Conservation (phyloP, 1,284 basidiomycete species). For the Inonotus hispidus region DNA sequence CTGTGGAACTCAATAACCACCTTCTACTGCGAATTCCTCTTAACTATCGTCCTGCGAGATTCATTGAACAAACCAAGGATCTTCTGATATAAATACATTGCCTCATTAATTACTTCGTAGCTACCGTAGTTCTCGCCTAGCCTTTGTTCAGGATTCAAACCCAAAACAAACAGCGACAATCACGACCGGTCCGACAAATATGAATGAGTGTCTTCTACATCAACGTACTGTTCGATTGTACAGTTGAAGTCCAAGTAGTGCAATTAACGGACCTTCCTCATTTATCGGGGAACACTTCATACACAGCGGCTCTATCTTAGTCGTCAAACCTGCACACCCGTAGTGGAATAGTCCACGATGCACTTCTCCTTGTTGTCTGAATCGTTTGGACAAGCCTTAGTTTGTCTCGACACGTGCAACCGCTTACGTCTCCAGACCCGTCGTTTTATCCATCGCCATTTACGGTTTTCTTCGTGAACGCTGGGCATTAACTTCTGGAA, state of each 20-base stretch:
- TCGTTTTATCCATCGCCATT: conserved; percentile 25
- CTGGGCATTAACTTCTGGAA: conserved; percentile 25
- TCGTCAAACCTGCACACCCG: background rate
- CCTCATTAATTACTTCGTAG: too few relatives aligned
- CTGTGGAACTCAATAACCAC: background rate
- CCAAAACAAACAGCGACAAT: too few relatives aligned
- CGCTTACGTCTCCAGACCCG: conserved; percentile 8
- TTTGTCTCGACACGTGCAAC: background rate
- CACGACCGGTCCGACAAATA: too few relatives aligned
- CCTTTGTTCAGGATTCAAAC: too few relatives aligned
- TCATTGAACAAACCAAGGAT: background rate
- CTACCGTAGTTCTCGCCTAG: too few relatives aligned
- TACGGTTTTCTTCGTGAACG: conserved; percentile 26
- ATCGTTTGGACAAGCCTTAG: background rate
- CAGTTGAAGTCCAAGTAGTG: background rate
- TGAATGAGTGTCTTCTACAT: too few relatives aligned
- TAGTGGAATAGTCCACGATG: background rate
- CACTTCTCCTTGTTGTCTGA: background rate
- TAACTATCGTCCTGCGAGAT: background rate
- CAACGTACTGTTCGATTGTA: background rate
- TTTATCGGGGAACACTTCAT: background rate
- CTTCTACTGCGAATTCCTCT: background rate
- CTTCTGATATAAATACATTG: background rate
- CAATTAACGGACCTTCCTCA: background rate
- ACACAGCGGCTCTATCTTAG: background rate